These are phyloP conservation scores for Betula pendula DNA, from an alignment of 306 rosid species.

Conservation along the genomic window DNA sequence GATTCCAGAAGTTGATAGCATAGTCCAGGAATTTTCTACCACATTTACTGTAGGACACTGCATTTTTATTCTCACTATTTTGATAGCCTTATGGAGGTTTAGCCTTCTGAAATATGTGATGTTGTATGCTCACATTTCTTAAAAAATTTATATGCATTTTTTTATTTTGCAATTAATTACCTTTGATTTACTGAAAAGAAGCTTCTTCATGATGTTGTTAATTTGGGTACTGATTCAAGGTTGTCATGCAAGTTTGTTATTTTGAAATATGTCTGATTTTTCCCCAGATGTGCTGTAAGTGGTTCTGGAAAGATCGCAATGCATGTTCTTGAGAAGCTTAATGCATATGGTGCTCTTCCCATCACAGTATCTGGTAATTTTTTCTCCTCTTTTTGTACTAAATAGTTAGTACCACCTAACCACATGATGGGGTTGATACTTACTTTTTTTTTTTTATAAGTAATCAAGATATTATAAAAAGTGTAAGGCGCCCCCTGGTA, in stretches of 20 bases:
- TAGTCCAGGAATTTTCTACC: constrained; percentile 8
- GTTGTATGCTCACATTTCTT: constrained; percentile 4
- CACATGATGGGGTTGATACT: constrained; percentile 13
- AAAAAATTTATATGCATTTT: not conserved
- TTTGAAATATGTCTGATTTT: constrained; percentile 31
- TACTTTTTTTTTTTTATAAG: too few species aligned
- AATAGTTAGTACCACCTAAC: constrained; percentile 26
- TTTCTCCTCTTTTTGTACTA: constrained; percentile 9
- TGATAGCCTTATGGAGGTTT: constrained; percentile 17
- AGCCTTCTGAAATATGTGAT: constrained; percentile 3
- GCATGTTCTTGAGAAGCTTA: constrained; percentile 97
- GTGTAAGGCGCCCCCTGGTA: too few species aligned
- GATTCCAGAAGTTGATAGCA: constrained; percentile 19
- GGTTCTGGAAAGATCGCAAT: constrained; percentile 98
- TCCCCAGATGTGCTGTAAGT: constrained; percentile 77
- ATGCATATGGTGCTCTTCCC: constrained; percentile 95
- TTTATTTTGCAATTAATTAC: not conserved
- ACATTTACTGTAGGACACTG: constrained; percentile 10
- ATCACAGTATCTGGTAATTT: constrained; percentile 82
- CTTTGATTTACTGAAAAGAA: not conserved
- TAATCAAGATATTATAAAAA: too few species aligned
- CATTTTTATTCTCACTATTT: constrained; percentile 23
- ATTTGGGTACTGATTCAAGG: constrained; percentile 23
- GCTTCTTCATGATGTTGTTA: not conserved
- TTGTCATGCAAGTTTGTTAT: constrained; percentile 15